phyloP scores from a whole-genome alignment of 108 stramenopile species.

The Cyclotella sp. region DNA sequence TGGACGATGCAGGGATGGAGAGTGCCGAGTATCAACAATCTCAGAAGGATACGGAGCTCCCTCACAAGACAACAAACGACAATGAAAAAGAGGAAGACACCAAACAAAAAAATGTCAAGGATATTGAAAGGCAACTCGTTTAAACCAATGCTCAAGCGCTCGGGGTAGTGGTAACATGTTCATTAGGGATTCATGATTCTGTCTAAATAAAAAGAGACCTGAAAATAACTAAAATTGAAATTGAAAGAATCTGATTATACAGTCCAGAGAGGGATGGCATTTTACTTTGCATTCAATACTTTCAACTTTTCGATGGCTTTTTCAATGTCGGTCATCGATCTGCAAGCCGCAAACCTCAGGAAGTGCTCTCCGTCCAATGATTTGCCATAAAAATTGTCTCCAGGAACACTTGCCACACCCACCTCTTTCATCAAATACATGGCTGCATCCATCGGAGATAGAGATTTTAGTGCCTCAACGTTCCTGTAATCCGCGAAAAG shows the following conservation, averaged over 20 bases:
- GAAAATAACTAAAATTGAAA: too few species aligned
- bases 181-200: neutral
- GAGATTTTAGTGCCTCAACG: constrained; percentile 34
- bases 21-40: constrained; percentile 4
- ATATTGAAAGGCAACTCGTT: constrained; percentile 8
- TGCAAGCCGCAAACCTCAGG: constrained; percentile 76
- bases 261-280: too few species aligned
- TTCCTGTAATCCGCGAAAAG: constrained; percentile 61
- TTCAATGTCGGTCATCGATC: constrained; percentile 58
- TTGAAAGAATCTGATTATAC: too few species aligned
- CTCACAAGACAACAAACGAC: neutral
- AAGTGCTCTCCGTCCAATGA: constrained; percentile 43
- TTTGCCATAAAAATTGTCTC: constrained; percentile 74
- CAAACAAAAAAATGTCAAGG: neutral
- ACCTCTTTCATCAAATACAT: constrained; percentile 65
- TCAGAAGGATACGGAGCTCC: constrained; percentile 6
- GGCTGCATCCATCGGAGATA: constrained; percentile 62
- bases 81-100: neutral
- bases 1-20: neutral
- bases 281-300: constrained; percentile 15
- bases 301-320: constrained; percentile 52
- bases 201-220: neutral
- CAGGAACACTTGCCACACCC: constrained; percentile 78
- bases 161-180: neutral
- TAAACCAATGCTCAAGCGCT: neutral